Evolutionary conservation across 495 filamentous ascomycete genomes (phyloP), one percentile per base, ranked within the genome.

Genomic region (Hypoxylon perforatum): DNA sequence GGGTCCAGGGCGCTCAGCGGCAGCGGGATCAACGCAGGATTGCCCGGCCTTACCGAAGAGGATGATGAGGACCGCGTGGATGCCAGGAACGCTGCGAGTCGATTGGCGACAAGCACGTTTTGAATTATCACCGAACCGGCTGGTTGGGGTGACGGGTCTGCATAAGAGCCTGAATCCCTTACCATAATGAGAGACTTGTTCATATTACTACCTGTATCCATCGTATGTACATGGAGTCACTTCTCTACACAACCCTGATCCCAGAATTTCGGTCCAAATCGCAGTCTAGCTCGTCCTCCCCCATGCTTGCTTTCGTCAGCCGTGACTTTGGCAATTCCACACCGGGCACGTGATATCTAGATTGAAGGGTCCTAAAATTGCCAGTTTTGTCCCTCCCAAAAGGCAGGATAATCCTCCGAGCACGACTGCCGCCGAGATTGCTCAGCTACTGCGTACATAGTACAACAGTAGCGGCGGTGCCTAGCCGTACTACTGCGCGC

Each of bases 61-160:
- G 92, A 93, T 58, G 95, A 99, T 74, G 92, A 94, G 63, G 96
- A 98, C 75, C 84, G 93, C 59, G 88, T 98, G 51, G 95, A 99
- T 82, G 95, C 95, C 17, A 87, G 90, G 75, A 97, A 97, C 79
- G 95, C 95, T 28, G 95, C 95, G 21, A 96, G 91, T 76, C 87
- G 95, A 70, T 82, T 99, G 78, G 95, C 95, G 28, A 90, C 92
- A 48, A 97, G 92, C 80, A 97, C 94, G 15, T 99, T 97, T 76
- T 97, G 60, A 78, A 59, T 45, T 35, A 10, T 1, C 10, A 38
- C 19, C 23, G 44, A 64, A 59, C 51, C 50, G 48, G 50, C 28
- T 33, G 52, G 56, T 61, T 55, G 18, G 35, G 50, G 47, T 23
- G 25, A 47, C 12, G 60, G 56, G 44, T 42, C 18, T 57, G 54